Percentiles rank a stretch among this genome's conserved stretches.
These are phyloP conservation scores for Fraxinus dipetala DNA, from an alignment of 305 asterid genomes.

Conservation along the genomic window DNA sequence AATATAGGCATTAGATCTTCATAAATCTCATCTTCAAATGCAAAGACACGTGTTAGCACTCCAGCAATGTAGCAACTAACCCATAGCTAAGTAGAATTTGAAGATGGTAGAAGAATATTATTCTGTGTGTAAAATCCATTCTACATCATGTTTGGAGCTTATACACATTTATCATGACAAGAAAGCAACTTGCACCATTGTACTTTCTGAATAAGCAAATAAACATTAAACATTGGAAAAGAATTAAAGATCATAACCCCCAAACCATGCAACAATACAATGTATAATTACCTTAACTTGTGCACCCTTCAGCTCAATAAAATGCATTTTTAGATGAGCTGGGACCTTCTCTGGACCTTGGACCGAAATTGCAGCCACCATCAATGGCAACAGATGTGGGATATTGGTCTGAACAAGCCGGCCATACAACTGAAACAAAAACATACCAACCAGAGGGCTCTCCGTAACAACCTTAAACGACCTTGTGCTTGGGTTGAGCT, in stretches of 20 bases:
- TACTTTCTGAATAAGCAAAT: conserved; percentile 6
- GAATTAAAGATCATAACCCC: conserved; percentile 16
- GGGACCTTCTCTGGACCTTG: conserved; percentile 96
- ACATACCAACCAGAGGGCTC: conserved; percentile 98
- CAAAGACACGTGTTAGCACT: neutral
- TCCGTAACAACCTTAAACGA: conserved; percentile 95
- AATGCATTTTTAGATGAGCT: conserved; percentile 81
- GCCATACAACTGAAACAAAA: conserved; percentile 86
- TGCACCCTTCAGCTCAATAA: conserved; percentile 89
- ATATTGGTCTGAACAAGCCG: conserved; percentile 97
- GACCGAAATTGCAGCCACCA: conserved; percentile 94
- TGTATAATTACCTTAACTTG: conserved; percentile 76
- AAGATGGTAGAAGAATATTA: neutral
- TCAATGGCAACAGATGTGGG: conserved; percentile 84
- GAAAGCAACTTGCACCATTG: neutral
- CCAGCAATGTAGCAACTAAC: neutral
- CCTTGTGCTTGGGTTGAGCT: conserved; percentile 92
- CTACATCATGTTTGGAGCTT: neutral
- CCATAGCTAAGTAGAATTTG: neutral
- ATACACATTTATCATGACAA: neutral
- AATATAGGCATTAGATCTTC: neutral
- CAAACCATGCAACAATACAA: conserved; percentile 13
- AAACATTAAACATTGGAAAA: conserved; percentile 2
- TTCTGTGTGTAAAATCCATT: neutral
- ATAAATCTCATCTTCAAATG: neutral